phyloP scores from a whole-genome alignment of 352 stramenopile species.

The Phytophthora kernoviae region DNA sequence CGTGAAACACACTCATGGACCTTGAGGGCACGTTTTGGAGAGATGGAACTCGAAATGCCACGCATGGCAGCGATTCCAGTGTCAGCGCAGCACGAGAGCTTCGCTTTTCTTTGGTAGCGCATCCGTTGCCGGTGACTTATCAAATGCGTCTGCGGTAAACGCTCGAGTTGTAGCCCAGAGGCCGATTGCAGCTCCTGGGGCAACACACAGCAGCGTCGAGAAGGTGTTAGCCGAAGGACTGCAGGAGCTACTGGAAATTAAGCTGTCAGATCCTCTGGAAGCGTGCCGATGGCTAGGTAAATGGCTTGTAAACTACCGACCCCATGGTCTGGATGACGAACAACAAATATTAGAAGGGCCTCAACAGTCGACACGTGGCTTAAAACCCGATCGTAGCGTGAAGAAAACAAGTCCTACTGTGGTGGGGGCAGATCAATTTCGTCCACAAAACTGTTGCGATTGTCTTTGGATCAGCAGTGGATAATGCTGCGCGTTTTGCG shows the following conservation, averaged over 20 bases:
- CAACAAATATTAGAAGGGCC: background rate
- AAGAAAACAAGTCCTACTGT: conserved; percentile 1
- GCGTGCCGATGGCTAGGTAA: conserved; percentile 59
- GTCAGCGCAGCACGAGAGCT: conserved; percentile 68
- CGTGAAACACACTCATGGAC: conserved; percentile 52
- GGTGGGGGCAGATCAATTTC: background rate
- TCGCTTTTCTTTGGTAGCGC: conserved; percentile 68
- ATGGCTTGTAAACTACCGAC: conserved; percentile 45
- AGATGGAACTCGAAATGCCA: conserved; percentile 83
- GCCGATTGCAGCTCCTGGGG: conserved; percentile 6
- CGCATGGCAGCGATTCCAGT: conserved; percentile 76
- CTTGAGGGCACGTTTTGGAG: conserved; percentile 75
- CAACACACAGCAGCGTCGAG: conserved; percentile 24
- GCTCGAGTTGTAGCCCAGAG: conserved; percentile 15
- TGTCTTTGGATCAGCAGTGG: conserved; percentile 14
- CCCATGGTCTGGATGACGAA: conserved; percentile 16
- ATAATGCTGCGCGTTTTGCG: conserved; percentile 1
- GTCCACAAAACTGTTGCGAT: conserved; percentile 27
- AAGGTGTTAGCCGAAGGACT: conserved; percentile 46
- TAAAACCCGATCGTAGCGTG: background rate
- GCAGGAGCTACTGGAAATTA: conserved; percentile 37
- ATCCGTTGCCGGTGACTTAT: conserved; percentile 1
- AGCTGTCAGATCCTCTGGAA: conserved; percentile 33
- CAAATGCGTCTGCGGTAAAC: background rate
- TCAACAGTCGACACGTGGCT: background rate